phyloP scores from a whole-genome alignment of 306 rosid species.

The Vicia villosa region DNA sequence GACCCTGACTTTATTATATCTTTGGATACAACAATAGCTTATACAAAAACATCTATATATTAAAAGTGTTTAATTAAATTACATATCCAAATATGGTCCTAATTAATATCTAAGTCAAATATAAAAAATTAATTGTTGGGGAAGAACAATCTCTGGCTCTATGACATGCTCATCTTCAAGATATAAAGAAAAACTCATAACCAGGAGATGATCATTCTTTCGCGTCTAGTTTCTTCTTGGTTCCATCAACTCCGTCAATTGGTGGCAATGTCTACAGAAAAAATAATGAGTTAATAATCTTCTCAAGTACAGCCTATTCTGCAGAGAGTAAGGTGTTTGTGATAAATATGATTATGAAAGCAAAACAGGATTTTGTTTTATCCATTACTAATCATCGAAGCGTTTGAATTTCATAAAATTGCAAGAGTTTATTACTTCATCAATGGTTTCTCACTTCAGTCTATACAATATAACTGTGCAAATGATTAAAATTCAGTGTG shows the following conservation, averaged over 20 bases:
- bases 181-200: constrained; percentile 3
- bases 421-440: background rate
- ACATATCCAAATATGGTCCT: background rate
- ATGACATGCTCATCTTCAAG: background rate
- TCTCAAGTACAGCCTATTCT: background rate
- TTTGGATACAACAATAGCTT: background rate
- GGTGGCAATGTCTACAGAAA: constrained; percentile 45
- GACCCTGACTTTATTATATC: background rate
- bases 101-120: background rate
- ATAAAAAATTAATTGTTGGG: background rate
- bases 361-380: constrained; percentile 17
- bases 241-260: constrained; percentile 40
- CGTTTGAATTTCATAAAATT: constrained; percentile 10
- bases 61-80: background rate
- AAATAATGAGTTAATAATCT: constrained; percentile 26
- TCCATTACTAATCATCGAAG: constrained; percentile 11
- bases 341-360: background rate
- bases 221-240: constrained; percentile 38
- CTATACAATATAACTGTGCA: background rate
- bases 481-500: constrained; percentile 13
- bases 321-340: background rate
- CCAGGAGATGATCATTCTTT: constrained; percentile 31
- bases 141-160: constrained; percentile 23
- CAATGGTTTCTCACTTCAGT: constrained; percentile 27
- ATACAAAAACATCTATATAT: background rate